phyloP scores from a whole-genome alignment of 2,329 filamentous ascomycete species.

The Xylariomycetidae sp. region DNA sequence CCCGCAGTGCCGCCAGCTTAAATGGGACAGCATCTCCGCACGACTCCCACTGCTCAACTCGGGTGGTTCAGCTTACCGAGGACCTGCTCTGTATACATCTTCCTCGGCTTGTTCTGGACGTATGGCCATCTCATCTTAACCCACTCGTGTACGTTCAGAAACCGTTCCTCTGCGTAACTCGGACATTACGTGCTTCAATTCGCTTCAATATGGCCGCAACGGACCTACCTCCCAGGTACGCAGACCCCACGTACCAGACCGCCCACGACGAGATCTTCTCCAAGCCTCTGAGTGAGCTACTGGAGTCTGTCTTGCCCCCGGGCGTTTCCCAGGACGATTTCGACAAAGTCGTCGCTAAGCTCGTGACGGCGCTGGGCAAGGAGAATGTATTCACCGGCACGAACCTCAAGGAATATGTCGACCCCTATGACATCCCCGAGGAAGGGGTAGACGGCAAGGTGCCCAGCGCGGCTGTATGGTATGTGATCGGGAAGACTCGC shows the following conservation, averaged over 20 bases:
- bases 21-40: slow-evolving; percentile 12
- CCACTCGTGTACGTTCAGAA: too few relatives aligned
- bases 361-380: slow-evolving; percentile 28
- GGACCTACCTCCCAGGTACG: slow-evolving; percentile 23
- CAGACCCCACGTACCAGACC: slow-evolving; percentile 33
- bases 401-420: slow-evolving; percentile 36
- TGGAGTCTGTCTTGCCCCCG: slow-evolving; percentile 33
- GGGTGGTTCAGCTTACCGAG: too few relatives aligned
- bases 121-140: too few relatives aligned
- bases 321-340: slow-evolving; percentile 32
- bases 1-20: slow-evolving; percentile 5
- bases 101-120: too few relatives aligned
- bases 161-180: too few relatives aligned
- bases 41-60: too few relatives aligned
- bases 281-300: slow-evolving; percentile 29
- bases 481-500: slow-evolving; percentile 4
- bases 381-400: slow-evolving; percentile 33
- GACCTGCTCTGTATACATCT: too few relatives aligned
- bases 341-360: slow-evolving; percentile 28
- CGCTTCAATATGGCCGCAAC: slow-evolving; percentile 7
- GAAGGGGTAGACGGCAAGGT: slow-evolving; percentile 31
- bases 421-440: slow-evolving; percentile 40
- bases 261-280: slow-evolving; percentile 36
- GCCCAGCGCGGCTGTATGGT: slow-evolving; percentile 38
- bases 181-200: too few relatives aligned